Evolutionary conservation across 116 monocot genomes (phyloP), one percentile per base, ranked within the genome.

Genomic region (Dioscorea cayenensis): DNA sequence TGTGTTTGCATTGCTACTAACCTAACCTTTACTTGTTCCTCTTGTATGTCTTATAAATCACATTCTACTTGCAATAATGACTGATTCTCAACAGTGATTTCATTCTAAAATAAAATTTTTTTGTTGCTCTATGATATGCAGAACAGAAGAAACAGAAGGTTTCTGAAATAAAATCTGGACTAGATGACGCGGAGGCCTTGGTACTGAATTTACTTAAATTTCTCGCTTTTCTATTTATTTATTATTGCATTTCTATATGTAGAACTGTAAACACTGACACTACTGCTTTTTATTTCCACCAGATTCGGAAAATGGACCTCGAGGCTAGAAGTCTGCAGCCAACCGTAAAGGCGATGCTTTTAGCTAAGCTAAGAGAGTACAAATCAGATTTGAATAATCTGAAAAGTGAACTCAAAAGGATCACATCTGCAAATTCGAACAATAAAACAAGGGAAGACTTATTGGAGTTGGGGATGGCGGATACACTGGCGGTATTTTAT

Each of bases 291-390:
- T 32, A 52, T 35, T 4, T 20, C 72, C 67, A 28, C 19, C 68
- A 87, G 87, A 78, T 88, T 49, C 67, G 79, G 51, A 88, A 88
- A 75, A 88, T 84, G 88, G 88, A 88, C 69, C 75, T 88, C 20
- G 88, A 88, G 71, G 88, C 85, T 0, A 79, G 85, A 82, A 88
- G 82, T 62, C 71, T 85, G 52, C 88, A 77, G 43, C 85, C 88
- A 48, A 75, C 70, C 49, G 67, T 78, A 28, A 88, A 85, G 72
- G 85, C 75, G 51, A 85, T 82, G 29, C 68, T 88, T 66, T 78
- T 88, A 49, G 82, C 82, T 13, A 88, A 88, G 63, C 36, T 88
- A 59, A 84, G 85, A 71, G 85, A 85, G 62, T 85, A 88, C 64
- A 88, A 85, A 62, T 82, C 84, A 37, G 88, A 88, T 65, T 75